phyloP scores from a whole-genome alignment of 2,329 filamentous ascomycete species.

The Colletotrichum sp. region DNA sequence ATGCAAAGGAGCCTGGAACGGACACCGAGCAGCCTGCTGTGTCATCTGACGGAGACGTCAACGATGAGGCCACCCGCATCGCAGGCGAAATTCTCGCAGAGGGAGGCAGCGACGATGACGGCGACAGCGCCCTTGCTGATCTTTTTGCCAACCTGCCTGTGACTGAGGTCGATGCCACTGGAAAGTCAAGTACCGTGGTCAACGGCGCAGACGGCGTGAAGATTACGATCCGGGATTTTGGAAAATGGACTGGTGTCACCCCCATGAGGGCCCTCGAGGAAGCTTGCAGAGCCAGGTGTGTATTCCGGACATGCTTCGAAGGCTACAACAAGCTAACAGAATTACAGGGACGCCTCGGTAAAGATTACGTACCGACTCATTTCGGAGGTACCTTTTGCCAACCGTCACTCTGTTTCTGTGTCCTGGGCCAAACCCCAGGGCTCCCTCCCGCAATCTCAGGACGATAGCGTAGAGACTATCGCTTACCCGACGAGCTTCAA shows the following conservation, averaged over 20 bases:
- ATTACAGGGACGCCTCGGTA: constrained; percentile 69
- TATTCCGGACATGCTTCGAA: background rate
- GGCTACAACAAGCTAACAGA: background rate
- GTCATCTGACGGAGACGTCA: constrained; percentile 52
- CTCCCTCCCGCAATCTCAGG: constrained; percentile 43
- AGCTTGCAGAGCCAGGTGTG: constrained; percentile 79
- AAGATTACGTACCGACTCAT: constrained; percentile 72
- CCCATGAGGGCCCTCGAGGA: constrained; percentile 84
- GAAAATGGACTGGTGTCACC: constrained; percentile 77
- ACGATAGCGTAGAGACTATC: constrained; percentile 42
- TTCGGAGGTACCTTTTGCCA: constrained; percentile 77
- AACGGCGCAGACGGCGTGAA: constrained; percentile 58
- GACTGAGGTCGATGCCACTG: constrained; percentile 63
- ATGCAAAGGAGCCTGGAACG: constrained; percentile 23
- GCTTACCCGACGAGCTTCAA: constrained; percentile 58
- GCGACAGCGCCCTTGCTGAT: constrained; percentile 56
- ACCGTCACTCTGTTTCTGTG: constrained; percentile 77
- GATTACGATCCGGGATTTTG: constrained; percentile 80
- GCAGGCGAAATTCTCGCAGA: constrained; percentile 64
- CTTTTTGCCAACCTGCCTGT: constrained; percentile 67
- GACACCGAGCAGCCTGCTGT: constrained; percentile 24
- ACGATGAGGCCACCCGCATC: constrained; percentile 62
- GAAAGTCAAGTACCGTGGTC: constrained; percentile 62
- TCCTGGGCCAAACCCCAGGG: constrained; percentile 79
- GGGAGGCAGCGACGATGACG: constrained; percentile 49